Evolutionary conservation across 164 flowering plant genomes (phyloP).

Genomic region (Liriodendron chinense): DNA sequence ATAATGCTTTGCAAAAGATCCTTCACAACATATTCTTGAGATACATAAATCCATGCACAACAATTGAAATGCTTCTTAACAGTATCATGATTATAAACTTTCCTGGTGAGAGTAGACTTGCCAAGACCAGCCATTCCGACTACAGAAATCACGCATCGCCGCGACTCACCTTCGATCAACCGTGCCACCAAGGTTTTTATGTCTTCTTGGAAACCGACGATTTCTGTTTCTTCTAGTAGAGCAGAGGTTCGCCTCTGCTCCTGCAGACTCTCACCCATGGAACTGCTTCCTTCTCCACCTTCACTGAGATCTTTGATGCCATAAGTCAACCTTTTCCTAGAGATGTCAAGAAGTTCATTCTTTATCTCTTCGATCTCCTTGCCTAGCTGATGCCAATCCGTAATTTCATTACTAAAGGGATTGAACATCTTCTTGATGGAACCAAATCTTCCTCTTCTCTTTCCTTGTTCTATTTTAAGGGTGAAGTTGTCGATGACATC

Average conservation of each 20-base stretch:
- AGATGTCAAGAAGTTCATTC: not conserved
- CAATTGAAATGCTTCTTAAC: no score
- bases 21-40: no score
- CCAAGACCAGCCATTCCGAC: no score
- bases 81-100: no score
- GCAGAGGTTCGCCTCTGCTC: not conserved
- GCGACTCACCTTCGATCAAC: no score
- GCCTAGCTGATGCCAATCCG: not conserved
- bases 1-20: no score
- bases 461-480: no score
- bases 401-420: not conserved
- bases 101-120: no score
- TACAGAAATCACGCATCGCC: no score
- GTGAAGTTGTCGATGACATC: conserved; percentile 5
- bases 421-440: not conserved
- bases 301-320: not conserved
- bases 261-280: not conserved
- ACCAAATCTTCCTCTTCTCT: not conserved
- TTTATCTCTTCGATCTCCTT: not conserved
- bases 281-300: not conserved
- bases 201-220: not conserved
- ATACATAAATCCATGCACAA: no score
- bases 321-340: not conserved
- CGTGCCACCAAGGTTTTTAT: not conserved
- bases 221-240: not conserved